Base-by-base conservation (phyloP, 352 stramenopile species). In the Phytophthora cryptogea region DNA sequence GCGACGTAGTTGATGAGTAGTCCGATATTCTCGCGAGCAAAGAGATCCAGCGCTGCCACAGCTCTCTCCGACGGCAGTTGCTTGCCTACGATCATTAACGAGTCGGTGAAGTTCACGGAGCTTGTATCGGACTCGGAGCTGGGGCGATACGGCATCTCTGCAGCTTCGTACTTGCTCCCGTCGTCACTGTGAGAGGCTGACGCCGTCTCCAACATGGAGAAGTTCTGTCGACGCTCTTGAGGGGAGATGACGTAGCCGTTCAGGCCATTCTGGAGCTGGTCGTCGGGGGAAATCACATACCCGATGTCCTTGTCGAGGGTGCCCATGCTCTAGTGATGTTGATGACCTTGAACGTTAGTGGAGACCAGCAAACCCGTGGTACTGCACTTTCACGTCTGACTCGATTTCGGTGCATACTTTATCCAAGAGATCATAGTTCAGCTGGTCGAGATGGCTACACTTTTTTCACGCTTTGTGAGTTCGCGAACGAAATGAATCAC, bases 1-100 rank as follows among this genome's bases (percentile, higher is more conserved):
- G 71, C 68, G 3, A 73, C 61, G 52, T 87, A 89, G 60, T 88
- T 87, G 27, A 81, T 53, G 10, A 87, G 46, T 0, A 92, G 58
- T 3, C 74, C 80, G 3, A 83, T 33, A 27, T 72, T 73, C 8
- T 78, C 61, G 11, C 70, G 63, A 5, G 64, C 55, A n/a, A 84
- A 67, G 27, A 86, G 62, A 26, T 83, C 49, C 8, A 75, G 40
- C 8, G 51, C 57, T 39, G 47, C 61, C 8, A 64, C 52, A 42
- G 63, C 63, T 55, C 63, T 46, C 14, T 56, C 63, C 28, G 61
- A 70, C n/a, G 61, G 61, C 2, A 67, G 52, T 14, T 63, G 49
- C 23, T 71, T 71, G 20, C 51, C 57, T 23, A 63, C 57, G 7
- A 71, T 37, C 40, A 71, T 63, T 4, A 71, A 31, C 28, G 67